Base-by-base conservation (phyloP, 2,329 filamentous ascomycete species). In the Pyricularia sp. region DNA sequence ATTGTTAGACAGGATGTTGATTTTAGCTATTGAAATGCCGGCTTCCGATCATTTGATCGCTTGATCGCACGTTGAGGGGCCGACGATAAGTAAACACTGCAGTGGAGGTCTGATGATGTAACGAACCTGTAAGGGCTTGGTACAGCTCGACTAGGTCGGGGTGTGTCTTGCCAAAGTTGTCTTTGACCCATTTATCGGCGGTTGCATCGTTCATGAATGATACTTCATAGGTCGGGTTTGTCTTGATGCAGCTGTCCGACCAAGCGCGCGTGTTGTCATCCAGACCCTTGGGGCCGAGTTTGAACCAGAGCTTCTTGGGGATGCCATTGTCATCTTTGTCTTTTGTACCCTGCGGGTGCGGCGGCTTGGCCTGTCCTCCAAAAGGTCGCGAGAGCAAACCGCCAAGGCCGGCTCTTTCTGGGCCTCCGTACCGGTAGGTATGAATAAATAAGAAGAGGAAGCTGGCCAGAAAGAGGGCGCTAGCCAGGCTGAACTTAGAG, bases 171-270 rank as follows among this genome's bases (percentile, higher is more conserved):
- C 66, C 64, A 7, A 82, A 81, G 0, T 87, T 90, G 73, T 90
- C 86, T 70, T 90, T 90, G 72, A 86, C 84, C 67, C 79, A 83
- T 72, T 90, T 90, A 42, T 74, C 72, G 26, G 66, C 72, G 0
- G 72, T 71, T 2, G 50, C 67, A 50, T 78, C 76, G 3, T 73
- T 76, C 50, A 78, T 67, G 66, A 75, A 75, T 67, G 75, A 71
- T 26, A 69, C 68, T 61, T 70, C n/a, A 66, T 75, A 76, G 4
- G 42, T 68, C 1, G 76, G 72, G 65, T 77, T 78, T 25, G 72
- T 70, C 3, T 69, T 28, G 58, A 77, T 73, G 69, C 77, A 78
- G 28, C 68, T 76, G 42, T 76, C 71, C 14, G 76, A 78, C 76
- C 77, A 79, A 20, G 68, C 66, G 55, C 71, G 72, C 9, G 73